Percentiles rank a stretch among this genome's conserved stretches.
Conservation (phyloP, 176 grass and related monocot species). For the Coix lacrymajobi region DNA sequence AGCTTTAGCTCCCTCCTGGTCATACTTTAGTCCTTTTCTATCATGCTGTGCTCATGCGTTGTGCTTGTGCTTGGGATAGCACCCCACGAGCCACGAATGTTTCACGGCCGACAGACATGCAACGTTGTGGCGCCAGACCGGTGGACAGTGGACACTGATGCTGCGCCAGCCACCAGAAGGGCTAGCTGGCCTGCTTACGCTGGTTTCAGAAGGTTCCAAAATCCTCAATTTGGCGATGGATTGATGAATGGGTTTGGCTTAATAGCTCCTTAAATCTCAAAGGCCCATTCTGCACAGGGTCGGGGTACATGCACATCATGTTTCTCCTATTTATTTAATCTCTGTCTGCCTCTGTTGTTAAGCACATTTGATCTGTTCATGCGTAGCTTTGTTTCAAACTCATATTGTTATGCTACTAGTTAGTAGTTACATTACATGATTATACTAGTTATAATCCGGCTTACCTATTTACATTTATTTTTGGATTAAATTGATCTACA, state of each 20-base stretch:
- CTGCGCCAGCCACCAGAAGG: constrained; percentile 8
- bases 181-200: neutral
- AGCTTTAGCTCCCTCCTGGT: neutral
- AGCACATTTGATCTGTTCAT: neutral
- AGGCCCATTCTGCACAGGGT: neutral
- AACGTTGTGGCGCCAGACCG: neutral
- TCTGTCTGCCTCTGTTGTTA: neutral
- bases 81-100: neutral
- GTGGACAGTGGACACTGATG: neutral
- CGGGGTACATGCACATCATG: neutral
- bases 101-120: constrained; percentile 2
- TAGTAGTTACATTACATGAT: neutral
- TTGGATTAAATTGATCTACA: neutral
- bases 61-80: neutral
- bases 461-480: neutral
- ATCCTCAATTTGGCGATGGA: constrained; percentile 5
- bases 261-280: neutral
- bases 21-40: constrained; percentile 21
- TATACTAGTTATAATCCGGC: neutral
- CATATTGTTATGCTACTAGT: neutral
- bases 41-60: neutral
- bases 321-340: neutral
- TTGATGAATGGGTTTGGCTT: neutral
- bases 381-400: neutral
- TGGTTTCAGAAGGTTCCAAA: neutral